Evolutionary conservation across 177 flowering plant genomes (phyloP), one percentile per base, ranked within the genome.

Genomic region (Telopea speciosissima): DNA sequence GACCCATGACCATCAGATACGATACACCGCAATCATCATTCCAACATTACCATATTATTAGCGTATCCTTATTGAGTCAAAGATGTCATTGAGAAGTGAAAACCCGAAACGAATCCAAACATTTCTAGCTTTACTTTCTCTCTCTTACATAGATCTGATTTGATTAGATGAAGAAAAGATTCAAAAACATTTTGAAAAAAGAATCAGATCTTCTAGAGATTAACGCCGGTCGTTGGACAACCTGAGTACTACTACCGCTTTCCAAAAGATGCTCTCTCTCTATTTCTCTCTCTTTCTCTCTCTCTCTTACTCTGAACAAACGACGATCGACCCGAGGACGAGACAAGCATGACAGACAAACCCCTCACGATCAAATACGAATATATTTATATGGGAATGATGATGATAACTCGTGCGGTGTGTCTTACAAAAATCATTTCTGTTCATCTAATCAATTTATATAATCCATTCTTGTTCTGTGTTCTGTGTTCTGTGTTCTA

Each of bases 151-250:
- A 5, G 40, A 5, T 80, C 67, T 64, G 72, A 67, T 65, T 63
- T 67, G 49, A 64, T 73, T 63, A 70, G 79, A 83, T 79, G 77
- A 67, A 70, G 77, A 67, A 70, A 77, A 81, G 80, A 79, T 76
- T 76, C 74, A 81, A 79, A 84, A 70, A 3, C 23, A 3, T 21
- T 58, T 31, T 2, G 5, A 63, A 74, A 63, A 59, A 66, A 75
- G 86, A 86, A 85, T 83, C 86, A 72, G 89, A 86, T 86, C 83
- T 80, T 77, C 81, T 86, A 21, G 90, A 81, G 86, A 85, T 82
- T 85, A 78, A 80, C 74, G 73, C 68, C 64, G 16, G 58, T 61
- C 62, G 64, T 76, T 75, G 77, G 83, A 82, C 86, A 81, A 80
- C 79, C 77, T 73, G 83, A 36, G 85, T 80, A 85, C 54, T 81